Evolutionary conservation across 805 yeast species (phyloP).

Genomic region (Nakazawaea anatomiae): DNA sequence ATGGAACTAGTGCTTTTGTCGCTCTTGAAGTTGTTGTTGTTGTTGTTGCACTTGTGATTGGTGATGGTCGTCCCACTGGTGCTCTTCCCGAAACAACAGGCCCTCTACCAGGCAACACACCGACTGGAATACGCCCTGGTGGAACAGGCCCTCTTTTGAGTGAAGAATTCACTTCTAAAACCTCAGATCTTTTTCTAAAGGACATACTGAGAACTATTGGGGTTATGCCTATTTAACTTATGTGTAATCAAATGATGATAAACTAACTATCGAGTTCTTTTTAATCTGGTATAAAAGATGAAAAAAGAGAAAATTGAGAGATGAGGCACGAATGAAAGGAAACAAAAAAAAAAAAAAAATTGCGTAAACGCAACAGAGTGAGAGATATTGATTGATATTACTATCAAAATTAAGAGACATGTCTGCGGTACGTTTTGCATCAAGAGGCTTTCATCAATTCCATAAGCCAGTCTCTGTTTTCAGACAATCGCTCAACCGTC

Average conservation of each 20-base stretch:
- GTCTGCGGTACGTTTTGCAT: slow-evolving; percentile 4
- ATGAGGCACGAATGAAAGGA: not conserved
- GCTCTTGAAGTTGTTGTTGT: not conserved
- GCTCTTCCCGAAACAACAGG: not conserved
- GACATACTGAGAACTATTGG: slow-evolving; percentile 33
- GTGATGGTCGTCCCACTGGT: not conserved
- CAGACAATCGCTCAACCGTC: not conserved
- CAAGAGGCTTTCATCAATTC: not conserved
- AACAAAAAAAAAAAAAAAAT: too few species aligned
- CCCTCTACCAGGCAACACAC: slow-evolving; percentile 13
- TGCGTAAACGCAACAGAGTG: too few species aligned
- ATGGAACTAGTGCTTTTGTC: too few species aligned
- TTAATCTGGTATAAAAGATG: not conserved
- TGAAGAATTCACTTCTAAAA: slow-evolving; percentile 21
- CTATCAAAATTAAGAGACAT: not conserved
- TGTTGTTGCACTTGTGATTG: not conserved
- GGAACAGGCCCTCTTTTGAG: slow-evolving; percentile 5
- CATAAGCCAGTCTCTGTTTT: not conserved
- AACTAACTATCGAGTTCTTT: too few species aligned
- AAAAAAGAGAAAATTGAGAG: not conserved
- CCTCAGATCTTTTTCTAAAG: slow-evolving; percentile 53
- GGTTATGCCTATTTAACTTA: too few species aligned
- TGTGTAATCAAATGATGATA: too few species aligned
- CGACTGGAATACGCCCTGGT: too few species aligned
- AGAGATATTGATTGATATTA: not conserved